Conservation (phyloP, 164 flowering plant genomes). For the Saururus chinensis region DNA sequence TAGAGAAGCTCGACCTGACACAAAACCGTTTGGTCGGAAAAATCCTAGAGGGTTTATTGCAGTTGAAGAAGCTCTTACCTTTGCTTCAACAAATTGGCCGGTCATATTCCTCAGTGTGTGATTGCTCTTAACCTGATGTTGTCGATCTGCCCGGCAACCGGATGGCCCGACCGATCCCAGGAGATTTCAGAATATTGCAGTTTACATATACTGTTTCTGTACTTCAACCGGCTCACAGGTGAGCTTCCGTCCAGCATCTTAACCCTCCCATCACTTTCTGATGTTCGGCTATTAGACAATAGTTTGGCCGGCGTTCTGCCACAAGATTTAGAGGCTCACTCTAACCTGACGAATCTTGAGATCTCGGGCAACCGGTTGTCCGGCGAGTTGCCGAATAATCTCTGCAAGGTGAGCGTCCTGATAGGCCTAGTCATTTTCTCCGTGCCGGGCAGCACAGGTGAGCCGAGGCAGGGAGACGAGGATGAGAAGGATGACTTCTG, state of each 20-base stretch:
- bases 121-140: constrained; percentile 13
- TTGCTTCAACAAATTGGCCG: constrained; percentile 34
- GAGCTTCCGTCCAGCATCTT: constrained; percentile 39
- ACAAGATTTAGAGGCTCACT: constrained; percentile 36
- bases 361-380: constrained; percentile 26
- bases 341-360: constrained; percentile 30
- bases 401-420: constrained; percentile 31
- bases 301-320: constrained; percentile 42
- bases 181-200: constrained; percentile 43
- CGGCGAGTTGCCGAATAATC: constrained; percentile 32
- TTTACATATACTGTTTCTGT: constrained; percentile 29
- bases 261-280: constrained; percentile 19
- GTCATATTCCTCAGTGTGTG: constrained; percentile 40
- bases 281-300: constrained; percentile 31
- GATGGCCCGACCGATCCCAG: constrained; percentile 8
- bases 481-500: too few relatives aligned
- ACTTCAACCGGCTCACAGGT: constrained; percentile 44
- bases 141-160: constrained; percentile 31
- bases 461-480: too few relatives aligned
- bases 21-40: constrained; percentile 35
- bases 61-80: constrained; percentile 50
- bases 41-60: constrained; percentile 45
- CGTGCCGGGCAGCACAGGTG: too few relatives aligned
- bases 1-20: constrained; percentile 45
- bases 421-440: constrained; percentile 33